A percentile compares a stretch with the other conserved stretches of the same genome.
Evolutionary conservation across 169 alveolate species (phyloP).

Genomic region (Prorocentrum cordatum): DNA sequence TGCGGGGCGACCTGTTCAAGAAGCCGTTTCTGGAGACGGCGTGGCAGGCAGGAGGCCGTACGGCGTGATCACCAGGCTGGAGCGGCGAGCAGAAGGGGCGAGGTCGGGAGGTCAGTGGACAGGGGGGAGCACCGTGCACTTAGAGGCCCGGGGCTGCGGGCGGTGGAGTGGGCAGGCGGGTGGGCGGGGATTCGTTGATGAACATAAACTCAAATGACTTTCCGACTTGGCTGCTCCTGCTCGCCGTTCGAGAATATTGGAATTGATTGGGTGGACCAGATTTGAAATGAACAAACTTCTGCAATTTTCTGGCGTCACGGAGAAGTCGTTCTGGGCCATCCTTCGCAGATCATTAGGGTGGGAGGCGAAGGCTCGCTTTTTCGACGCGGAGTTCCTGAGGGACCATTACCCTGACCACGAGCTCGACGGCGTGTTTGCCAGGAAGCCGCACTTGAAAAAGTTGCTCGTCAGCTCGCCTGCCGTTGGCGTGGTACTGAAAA

Average conservation of each 20-base stretch:
- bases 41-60: constrained; percentile 19
- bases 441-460: not conserved
- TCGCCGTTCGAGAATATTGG: too few relatives aligned
- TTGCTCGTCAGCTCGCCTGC: not conserved
- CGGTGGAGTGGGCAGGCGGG: too few relatives aligned
- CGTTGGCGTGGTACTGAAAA: not conserved
- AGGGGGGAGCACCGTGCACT: too few relatives aligned
- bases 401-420: not conserved
- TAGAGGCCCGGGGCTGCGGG: too few relatives aligned
- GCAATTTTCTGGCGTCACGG: not conserved
- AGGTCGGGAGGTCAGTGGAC: too few relatives aligned
- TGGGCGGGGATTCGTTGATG: too few relatives aligned
- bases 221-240: too few relatives aligned
- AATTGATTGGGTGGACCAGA: constrained; percentile 3
- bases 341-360: not conserved
- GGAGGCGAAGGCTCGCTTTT: not conserved
- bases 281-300: not conserved
- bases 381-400: not conserved
- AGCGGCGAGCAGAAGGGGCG: too few relatives aligned
- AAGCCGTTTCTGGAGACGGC: not conserved
- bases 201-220: too few relatives aligned
- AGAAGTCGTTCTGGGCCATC: not conserved
- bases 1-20: not conserved
- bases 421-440: not conserved
- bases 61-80: not conserved